Evolutionary conservation across 2,329 filamentous ascomycete species (phyloP), one percentile per base, ranked within the genome.

Genomic region (Penicillium capsulatum): DNA sequence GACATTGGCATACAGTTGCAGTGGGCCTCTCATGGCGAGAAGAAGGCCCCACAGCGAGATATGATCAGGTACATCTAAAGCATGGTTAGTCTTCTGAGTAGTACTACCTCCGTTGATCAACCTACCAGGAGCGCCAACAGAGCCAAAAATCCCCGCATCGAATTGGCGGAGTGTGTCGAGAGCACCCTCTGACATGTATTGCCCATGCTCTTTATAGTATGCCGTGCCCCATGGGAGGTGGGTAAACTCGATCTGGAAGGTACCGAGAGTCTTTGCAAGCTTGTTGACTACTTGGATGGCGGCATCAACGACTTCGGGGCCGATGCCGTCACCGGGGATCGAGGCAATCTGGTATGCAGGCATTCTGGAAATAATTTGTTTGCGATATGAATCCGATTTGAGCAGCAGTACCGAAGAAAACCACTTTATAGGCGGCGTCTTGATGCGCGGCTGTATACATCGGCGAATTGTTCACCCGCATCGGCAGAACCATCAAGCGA

Each of bases 91-190:
- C n/a, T n/a, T n/a, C n/a, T n/a, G n/a, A n/a, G n/a, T n/a, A n/a
- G n/a, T n/a, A n/a, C n/a, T n/a, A n/a, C n/a, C n/a, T n/a, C n/a
- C n/a, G n/a, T n/a, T n/a, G n/a, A n/a, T n/a, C n/a, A n/a, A n/a
- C n/a, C n/a, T n/a, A 74, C 72, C 68, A 36, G 76, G 76, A 54
- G 69, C 76, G 11, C 77, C 77, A 2, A 81, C 77, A 2, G 76
- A 75, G 8, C 78, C 77, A 46, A 81, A 81, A 39, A 80, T 70
- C 17, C 78, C 71, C 2, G 75, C 74, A 54, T 78, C 73, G 48
- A 71, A 71, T 38, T 69, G 69, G 33, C 69, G 71, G 19, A 79
- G 54, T 17, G 71, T 69, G 16, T 72, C 66, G 34, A 76, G 64
- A 7, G 68, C 71, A 47, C 75, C 73, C 3, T 68, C 64, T 0